Base-by-base conservation (phyloP, 805 yeast species). In the Cyberlindnera maclurae region DNA sequence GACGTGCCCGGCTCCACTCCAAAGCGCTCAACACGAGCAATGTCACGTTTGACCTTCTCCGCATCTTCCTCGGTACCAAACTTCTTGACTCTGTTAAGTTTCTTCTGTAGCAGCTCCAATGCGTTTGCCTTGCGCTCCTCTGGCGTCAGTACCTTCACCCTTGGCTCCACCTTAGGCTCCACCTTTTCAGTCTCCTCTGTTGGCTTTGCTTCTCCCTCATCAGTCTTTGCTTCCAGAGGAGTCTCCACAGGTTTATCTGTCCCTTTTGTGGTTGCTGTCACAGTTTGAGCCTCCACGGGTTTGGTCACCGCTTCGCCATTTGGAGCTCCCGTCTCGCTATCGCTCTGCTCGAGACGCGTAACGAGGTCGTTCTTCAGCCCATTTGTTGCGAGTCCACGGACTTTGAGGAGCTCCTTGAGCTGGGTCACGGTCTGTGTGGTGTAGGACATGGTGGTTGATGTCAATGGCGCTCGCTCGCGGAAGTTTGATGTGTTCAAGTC, bases 311-410 rank as follows among this genome's bases (percentile, higher is more conserved):
- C 36, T 12, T 29, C 29, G 12, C 12, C 17, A n/a, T 29, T 12
- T 13, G 15, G 10, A n/a, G 31, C 31, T 13, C 26, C 13, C 27
- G 33, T 12, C 22, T 33, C 29, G 30, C 35, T 24, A 50, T 79
- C 89, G 26, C 70, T 59, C 44, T 77, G 86, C 42, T 68, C 73
- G 45, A 83, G 64, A 50, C 93, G 71, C 12, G 73, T 73, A 40
- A 83, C 65, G 49, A 83, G 64, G 37, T 87, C 96, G 31, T 82
- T 78, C 60, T 90, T 90, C 50, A 85, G 79, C 16, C 97, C 97
- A 29, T 73, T 73, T 5, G 68, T 66, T 3, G 93, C 59, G 36
- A 90, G 71, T 1, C 81, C 82, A 44, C 79, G 77, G 16, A 70
- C 61, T 51, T 81, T 80, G 51, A 90, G 71, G 40, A 75, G 54